Conservation (phyloP, 306 rosid species). For the Cucurbita moschata region DNA sequence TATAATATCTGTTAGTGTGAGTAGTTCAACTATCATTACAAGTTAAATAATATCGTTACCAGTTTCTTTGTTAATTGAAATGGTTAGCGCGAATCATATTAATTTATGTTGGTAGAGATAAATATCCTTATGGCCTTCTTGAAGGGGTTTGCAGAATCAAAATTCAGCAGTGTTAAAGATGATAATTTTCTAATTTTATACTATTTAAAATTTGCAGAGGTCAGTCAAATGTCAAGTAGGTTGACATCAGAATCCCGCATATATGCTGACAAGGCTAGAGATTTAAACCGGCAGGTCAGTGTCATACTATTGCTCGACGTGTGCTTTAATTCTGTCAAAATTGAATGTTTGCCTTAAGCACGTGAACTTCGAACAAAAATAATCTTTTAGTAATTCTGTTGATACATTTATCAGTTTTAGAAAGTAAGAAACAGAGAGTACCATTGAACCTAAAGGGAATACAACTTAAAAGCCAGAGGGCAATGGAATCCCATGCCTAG, state of each 20-base stretch:
- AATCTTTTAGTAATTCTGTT: neutral
- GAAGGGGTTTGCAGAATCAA: neutral
- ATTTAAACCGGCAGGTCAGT: conserved; percentile 83
- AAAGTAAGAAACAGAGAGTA: neutral
- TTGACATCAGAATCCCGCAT: conserved; percentile 87
- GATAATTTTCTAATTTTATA: neutral
- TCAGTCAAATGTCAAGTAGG: conserved; percentile 92
- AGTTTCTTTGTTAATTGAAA: neutral
- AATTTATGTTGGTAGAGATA: neutral
- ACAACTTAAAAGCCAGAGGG: neutral
- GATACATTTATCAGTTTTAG: neutral
- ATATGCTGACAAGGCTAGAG: conserved; percentile 90
- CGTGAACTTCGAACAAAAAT: neutral
- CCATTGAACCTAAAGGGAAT: neutral
- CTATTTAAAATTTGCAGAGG: conserved; percentile 59
- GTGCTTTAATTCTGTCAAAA: neutral
- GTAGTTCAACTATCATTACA: neutral
- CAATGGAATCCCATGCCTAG: neutral
- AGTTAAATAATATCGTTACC: neutral
- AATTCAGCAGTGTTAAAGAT: neutral
- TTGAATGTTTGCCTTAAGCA: neutral
- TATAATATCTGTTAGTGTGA: neutral
- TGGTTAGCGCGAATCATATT: neutral
- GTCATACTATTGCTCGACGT: neutral
- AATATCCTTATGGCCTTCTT: neutral